Evolutionary conservation across 2,329 filamentous ascomycete species (phyloP).

Genomic region (Aspergillus calidoustus): DNA sequence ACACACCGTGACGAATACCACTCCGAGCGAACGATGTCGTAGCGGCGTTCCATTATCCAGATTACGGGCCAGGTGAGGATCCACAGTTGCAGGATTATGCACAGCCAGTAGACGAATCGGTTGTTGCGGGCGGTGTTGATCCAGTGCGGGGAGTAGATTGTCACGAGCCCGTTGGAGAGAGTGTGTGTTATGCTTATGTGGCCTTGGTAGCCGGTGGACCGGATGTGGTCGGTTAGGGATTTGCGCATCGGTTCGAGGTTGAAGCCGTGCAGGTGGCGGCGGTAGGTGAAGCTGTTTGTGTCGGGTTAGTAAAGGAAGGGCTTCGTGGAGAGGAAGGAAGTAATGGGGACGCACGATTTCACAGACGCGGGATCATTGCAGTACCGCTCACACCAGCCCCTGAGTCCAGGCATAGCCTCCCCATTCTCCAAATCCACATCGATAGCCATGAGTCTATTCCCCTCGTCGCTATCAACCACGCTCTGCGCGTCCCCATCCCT

Average conservation of each 20-base stretch:
- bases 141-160: constrained; percentile 45
- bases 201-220: constrained; percentile 44
- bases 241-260: constrained; percentile 32
- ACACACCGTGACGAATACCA: constrained; percentile 36
- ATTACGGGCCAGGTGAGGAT: constrained; percentile 46
- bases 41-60: constrained; percentile 42
- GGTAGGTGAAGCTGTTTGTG: constrained; percentile 34
- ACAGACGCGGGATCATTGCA: constrained; percentile 39
- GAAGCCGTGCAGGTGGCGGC: constrained; percentile 37
- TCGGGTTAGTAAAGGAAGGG: background rate
- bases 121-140: constrained; percentile 44
- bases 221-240: constrained; percentile 41
- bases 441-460: constrained; percentile 14
- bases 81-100: constrained; percentile 46
- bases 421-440: constrained; percentile 21
- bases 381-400: constrained; percentile 43
- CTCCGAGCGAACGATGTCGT: constrained; percentile 37
- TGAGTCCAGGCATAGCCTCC: constrained; percentile 21
- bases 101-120: constrained; percentile 38
- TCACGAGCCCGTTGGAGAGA: constrained; percentile 35
- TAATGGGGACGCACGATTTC: constrained; percentile 39
- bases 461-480: constrained; percentile 1
- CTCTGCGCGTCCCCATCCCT: too few species aligned
- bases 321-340: background rate
- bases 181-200: constrained; percentile 30